Evolutionary conservation across 495 filamentous ascomycete species (phyloP).

Genomic region (Apiosordaria backusii): DNA sequence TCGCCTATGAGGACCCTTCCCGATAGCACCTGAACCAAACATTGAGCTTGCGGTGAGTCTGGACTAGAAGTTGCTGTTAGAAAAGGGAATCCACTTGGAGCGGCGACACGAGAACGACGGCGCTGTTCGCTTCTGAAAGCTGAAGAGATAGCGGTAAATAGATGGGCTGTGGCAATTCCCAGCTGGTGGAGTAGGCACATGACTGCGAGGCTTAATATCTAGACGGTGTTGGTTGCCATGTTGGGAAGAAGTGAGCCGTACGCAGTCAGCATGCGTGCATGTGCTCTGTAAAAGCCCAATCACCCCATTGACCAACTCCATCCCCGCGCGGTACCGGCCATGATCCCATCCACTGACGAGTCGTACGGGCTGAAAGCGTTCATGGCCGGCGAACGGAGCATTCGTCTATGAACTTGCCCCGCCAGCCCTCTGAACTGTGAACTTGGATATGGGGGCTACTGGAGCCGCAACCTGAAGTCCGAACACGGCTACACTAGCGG

Average conservation of each 20-base stretch:
- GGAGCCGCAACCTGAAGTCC: neutral
- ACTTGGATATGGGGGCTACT: slow-evolving; percentile 10
- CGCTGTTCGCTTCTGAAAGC: slow-evolving; percentile 8
- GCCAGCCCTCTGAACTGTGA: slow-evolving; percentile 3
- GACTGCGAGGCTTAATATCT: slow-evolving; percentile 28
- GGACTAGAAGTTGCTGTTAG: slow-evolving; percentile 3
- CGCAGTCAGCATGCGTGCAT: neutral
- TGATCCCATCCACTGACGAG: neutral
- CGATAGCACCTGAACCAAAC: slow-evolving; percentile 19
- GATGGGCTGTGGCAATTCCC: slow-evolving; percentile 22
- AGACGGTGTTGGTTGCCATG: slow-evolving; percentile 7
- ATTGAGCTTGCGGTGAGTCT: slow-evolving; percentile 7
- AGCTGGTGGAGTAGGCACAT: slow-evolving; percentile 23
- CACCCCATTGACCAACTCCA: neutral
- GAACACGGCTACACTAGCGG: too few relatives aligned
- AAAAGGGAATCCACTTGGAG: slow-evolving; percentile 3
- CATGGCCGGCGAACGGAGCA: neutral
- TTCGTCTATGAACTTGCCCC: slow-evolving; percentile 1
- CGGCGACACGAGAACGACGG: slow-evolving; percentile 1
- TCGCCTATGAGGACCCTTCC: slow-evolving; percentile 22
- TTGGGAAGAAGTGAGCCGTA: slow-evolving; percentile 8
- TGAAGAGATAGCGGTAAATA: slow-evolving; percentile 15
- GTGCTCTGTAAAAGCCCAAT: neutral
- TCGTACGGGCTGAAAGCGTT: neutral
- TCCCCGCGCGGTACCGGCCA: slow-evolving; percentile 9